Evolutionary conservation across 2,329 filamentous ascomycete genomes (phyloP), one percentile per base, ranked within the genome.

Genomic region (Pestalotiopsis fici): DNA sequence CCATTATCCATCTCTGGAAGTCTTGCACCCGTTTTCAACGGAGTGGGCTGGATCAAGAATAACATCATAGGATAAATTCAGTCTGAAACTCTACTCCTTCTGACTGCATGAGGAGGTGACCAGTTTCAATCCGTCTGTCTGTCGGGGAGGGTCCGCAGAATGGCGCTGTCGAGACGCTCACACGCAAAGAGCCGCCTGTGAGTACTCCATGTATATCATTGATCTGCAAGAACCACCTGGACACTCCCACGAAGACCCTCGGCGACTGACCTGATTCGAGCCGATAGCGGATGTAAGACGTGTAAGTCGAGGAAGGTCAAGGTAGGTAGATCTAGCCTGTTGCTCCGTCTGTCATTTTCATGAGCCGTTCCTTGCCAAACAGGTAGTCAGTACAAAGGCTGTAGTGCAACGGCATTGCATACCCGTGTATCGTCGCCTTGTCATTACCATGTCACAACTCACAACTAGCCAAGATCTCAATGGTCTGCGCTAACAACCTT

Each of bases 251-350:
- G 7, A 25, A 5, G 27, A 15, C 27, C 9, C 18, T 11, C 55
- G 31, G 18, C 4, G 2, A 15, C 57, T 60, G 57, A 60, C 28
- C n/a, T 21, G 5, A 9, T 3, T 60, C 37, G n/a, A 60, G n/a
- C 27, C 27, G n/a, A 21, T 21, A 63, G 60, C 7, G 35, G 60
- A 4, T 64, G 62, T 27, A 54, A 56, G 47, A 64, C 25, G 15
- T 64, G 47, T 31, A 64, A 64, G 43, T 55, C 62, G 21, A n/a
- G 62, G 15, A 64, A 64, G 47, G 43, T 64, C 25, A 64, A 64
- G 62, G 47, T 64, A 31, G 12, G 62, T 37, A 9, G 5, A 2
- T 11, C 11, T 11, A 35, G 31, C 6, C 31, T 35, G 11, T 35
- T 35, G 11, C 11, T 11, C 31, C 31, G 11, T 11, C 31, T 18